Evolutionary conservation across 2,329 filamentous ascomycete species (phyloP).

Genomic region (Colletotrichum sp.): DNA sequence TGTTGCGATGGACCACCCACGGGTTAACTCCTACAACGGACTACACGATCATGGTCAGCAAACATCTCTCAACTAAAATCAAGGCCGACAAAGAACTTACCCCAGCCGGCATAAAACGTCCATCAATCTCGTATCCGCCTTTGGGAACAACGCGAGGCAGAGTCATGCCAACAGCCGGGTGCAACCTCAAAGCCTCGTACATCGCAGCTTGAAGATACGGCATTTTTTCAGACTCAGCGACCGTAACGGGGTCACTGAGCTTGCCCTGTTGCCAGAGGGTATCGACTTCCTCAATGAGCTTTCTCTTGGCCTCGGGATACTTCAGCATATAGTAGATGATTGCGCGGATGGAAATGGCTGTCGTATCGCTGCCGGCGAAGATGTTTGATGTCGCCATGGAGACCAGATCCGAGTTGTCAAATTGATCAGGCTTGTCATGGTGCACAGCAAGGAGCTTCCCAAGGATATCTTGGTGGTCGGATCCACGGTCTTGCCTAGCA

Average conservation of each 20-base stretch:
- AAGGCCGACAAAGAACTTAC: background rate
- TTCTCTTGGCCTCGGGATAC: background rate
- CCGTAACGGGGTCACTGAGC: background rate
- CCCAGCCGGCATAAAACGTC: conserved; percentile 26
- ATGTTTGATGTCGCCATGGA: conserved; percentile 5
- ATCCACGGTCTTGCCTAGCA: background rate
- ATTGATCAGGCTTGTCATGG: background rate
- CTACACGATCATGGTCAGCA: background rate
- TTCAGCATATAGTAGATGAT: conserved; percentile 4
- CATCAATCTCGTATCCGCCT: conserved; percentile 20
- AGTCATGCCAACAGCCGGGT: conserved; percentile 8
- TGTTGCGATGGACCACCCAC: conserved; percentile 27
- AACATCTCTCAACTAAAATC: too few relatives aligned
- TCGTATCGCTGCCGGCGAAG: conserved; percentile 6
- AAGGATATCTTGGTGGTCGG: conserved; percentile 2
- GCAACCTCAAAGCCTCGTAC: conserved; percentile 5
- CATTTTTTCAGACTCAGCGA: conserved; percentile 6
- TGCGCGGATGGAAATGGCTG: background rate
- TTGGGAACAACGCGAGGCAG: conserved; percentile 1
- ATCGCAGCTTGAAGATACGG: conserved; percentile 4
- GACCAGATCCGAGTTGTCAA: background rate
- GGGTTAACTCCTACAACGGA: conserved; percentile 27
- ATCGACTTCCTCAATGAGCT: background rate
- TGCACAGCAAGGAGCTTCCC: background rate
- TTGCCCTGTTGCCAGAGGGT: background rate